Conservation (phyloP, 2,329 filamentous ascomycete species). For the Paracoccidioides lutzii region DNA sequence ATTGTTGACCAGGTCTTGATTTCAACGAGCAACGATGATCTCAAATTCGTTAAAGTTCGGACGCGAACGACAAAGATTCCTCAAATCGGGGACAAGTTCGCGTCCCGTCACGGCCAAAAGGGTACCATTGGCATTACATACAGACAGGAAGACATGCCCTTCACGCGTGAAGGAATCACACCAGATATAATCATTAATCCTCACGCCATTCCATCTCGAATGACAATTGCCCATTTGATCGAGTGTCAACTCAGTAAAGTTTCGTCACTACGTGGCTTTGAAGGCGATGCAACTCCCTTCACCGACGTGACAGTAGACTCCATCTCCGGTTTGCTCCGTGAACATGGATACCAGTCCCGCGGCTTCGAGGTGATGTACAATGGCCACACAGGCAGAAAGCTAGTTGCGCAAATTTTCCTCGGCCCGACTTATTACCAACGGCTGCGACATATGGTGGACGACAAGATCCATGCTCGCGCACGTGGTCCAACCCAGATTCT, state of each 20-base stretch:
- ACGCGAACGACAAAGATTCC: slow-evolving; percentile 96
- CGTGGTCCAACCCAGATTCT: slow-evolving; percentile 94
- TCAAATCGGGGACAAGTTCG: slow-evolving; percentile 98
- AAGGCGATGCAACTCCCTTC: slow-evolving; percentile 95
- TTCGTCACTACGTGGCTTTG: slow-evolving; percentile 79
- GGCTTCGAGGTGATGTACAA: slow-evolving; percentile 99
- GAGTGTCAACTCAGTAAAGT: slow-evolving; percentile 97
- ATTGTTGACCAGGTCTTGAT: slow-evolving; percentile 89
- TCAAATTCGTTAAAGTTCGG: slow-evolving; percentile 93
- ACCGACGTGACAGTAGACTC: slow-evolving; percentile 95
- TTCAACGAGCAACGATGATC: slow-evolving; percentile 86
- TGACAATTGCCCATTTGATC: slow-evolving; percentile 99
- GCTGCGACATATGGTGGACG: slow-evolving; percentile 97
- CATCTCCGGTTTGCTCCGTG: slow-evolving; percentile 71
- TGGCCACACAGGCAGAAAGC: slow-evolving; percentile 87
- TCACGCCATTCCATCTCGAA: slow-evolving; percentile 97
- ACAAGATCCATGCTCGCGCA: slow-evolving; percentile 99
- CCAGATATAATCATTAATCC: slow-evolving; percentile 98
- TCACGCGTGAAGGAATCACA: slow-evolving; percentile 77
- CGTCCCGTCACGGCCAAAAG: slow-evolving; percentile 97
- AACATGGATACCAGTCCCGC: slow-evolving; percentile 89
- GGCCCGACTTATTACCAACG: slow-evolving; percentile 98
- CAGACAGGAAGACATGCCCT: slow-evolving; percentile 97
- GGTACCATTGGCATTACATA: slow-evolving; percentile 98
- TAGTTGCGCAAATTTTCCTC: slow-evolving; percentile 89